Base-by-base conservation (phyloP, 129 eudicot species). In the Helianthus tuberosus region DNA sequence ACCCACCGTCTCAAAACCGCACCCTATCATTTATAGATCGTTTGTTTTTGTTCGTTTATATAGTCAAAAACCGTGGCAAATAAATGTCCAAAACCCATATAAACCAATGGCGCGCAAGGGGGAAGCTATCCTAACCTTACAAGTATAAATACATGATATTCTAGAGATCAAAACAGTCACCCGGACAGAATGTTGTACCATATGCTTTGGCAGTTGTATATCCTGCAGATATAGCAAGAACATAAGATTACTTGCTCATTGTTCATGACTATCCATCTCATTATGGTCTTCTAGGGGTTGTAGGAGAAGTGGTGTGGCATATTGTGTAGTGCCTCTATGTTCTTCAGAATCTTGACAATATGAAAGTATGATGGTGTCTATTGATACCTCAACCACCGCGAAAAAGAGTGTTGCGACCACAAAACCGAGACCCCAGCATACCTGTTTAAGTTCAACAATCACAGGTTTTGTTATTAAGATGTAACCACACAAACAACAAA, bases 271-370 rank as follows among this genome's bases (percentile, higher is more conserved):
- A 57, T 88, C 91, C 73, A 79, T 82, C 80, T 91, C 94, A 66
- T 80, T 80, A 76, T 87, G 88, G 73, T 86, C 91, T 68, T 77
- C 78, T 17, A 86, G 71, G 47, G 99, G 74, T 77, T 94, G 86
- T 10, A 94, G 71, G 39, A 94, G 88, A 82, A 94, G 88, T 12
- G 97, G 97, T 49, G 96, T 90, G 29, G 97, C 97, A 41, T 81
- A 94, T 67, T 85, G 97, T 20, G 98, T 91, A 3, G 89, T 90
- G 52, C 96, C 98, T 82, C 90, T 88, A 76, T 90, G 93, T 79
- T 89, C 96, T 35, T 94, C 96, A 0, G 97, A 80, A 58, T 93
- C 97, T 75, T 93, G 98, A 81, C 98, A 93, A 54, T 86, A 93
- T 2, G 97, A 93, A 29, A 90, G 98, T 65, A 94, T 86, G 58